Conservation (phyloP, 208 protist genomes). For the Crithidia thermophila region DNA sequence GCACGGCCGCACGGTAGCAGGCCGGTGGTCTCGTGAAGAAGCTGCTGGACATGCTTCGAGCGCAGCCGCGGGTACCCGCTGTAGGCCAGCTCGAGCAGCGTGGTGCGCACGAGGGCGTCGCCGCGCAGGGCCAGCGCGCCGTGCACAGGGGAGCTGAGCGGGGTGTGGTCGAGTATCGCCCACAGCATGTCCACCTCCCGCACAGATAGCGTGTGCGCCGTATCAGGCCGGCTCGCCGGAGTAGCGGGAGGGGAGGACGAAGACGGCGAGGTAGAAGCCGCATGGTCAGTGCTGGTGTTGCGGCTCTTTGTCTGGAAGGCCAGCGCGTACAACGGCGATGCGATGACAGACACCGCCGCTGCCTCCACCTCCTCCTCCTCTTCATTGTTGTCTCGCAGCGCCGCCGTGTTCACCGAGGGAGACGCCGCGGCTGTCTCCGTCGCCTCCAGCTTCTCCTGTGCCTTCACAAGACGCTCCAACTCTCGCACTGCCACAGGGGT, state of each 20-base stretch:
- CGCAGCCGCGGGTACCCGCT: slow-evolving; percentile 73
- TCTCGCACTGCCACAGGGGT: slow-evolving; percentile 23
- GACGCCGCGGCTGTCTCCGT: not conserved
- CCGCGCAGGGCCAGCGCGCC: slow-evolving; percentile 74
- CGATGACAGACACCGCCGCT: not conserved
- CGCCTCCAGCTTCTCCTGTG: not conserved
- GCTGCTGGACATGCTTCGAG: slow-evolving; percentile 77
- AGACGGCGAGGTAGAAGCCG: not conserved
- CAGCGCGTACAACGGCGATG: slow-evolving; percentile 5
- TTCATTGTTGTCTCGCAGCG: not conserved
- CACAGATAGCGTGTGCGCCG: slow-evolving; percentile 18
- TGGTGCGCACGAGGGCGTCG: slow-evolving; percentile 64
- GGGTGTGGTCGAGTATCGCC: slow-evolving; percentile 72
- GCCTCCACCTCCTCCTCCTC: not conserved
- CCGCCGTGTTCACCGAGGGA: too few species aligned
- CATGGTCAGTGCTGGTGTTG: not conserved
- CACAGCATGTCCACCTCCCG: slow-evolving; percentile 75
- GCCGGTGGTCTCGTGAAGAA: slow-evolving; percentile 80
- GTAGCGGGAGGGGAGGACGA: not conserved
- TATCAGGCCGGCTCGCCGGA: not conserved
- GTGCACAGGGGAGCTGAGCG: slow-evolving; percentile 84
- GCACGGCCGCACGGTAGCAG: slow-evolving; percentile 73
- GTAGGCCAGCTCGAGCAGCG: slow-evolving; percentile 49
- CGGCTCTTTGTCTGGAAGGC: too few species aligned
- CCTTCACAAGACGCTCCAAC: slow-evolving; percentile 15